phyloP scores from a whole-genome alignment of 805 yeast species.

The Hanseniaspora taiwanica region DNA sequence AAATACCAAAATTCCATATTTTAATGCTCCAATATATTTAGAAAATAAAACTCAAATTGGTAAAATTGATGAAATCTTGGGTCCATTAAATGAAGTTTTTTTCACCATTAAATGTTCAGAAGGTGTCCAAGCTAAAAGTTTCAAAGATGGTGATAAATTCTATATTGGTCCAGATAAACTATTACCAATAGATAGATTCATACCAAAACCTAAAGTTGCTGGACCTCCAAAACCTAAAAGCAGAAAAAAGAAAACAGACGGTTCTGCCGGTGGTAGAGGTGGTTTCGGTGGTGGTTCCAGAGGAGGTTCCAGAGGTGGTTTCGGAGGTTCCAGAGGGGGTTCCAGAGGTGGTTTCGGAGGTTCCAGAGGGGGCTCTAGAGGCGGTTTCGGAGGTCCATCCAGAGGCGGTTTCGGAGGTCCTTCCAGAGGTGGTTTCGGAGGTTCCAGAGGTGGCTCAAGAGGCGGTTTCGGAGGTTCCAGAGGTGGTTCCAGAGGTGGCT shows the following conservation, averaged over 20 bases:
- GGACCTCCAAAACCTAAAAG: slow-evolving; percentile 74
- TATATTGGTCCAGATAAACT: slow-evolving; percentile 91
- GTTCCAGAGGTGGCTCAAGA: slow-evolving; percentile 17
- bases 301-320: slow-evolving; percentile 23
- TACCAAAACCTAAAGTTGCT: slow-evolving; percentile 86
- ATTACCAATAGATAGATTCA: slow-evolving; percentile 88
- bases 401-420: slow-evolving; percentile 16
- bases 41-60: slow-evolving; percentile 95
- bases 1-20: slow-evolving; percentile 89
- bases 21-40: slow-evolving; percentile 94
- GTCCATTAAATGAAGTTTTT: slow-evolving; percentile 95
- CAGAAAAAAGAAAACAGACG: slow-evolving; percentile 44
- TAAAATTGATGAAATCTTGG: slow-evolving; percentile 94
- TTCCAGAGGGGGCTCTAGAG: slow-evolving; percentile 14
- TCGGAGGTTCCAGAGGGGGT: slow-evolving; percentile 8
- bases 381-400: slow-evolving; percentile 1
- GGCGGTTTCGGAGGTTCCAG: neutral
- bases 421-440: slow-evolving; percentile 19
- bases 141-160: slow-evolving; percentile 92
- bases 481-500: slow-evolving; percentile 19
- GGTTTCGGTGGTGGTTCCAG: slow-evolving; percentile 23
- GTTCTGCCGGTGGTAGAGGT: slow-evolving; percentile 30
- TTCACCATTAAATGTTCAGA: slow-evolving; percentile 94
- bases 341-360: slow-evolving; percentile 10
- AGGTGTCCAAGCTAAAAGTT: slow-evolving; percentile 88